phyloP scores from a whole-genome alignment of 1,139 yeast species.

The Candida smagusa region DNA sequence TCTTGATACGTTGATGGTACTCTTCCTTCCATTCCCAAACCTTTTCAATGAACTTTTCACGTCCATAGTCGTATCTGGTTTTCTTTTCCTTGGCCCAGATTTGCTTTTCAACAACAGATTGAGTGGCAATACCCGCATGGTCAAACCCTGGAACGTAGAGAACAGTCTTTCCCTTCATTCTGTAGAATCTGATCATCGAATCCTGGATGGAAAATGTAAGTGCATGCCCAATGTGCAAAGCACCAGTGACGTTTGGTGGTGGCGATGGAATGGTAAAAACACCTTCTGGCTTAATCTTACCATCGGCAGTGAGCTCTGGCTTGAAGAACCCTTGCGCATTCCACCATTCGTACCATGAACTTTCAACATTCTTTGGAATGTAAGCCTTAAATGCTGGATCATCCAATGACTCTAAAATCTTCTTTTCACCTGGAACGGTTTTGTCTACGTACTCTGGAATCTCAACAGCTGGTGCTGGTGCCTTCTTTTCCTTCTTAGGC shows the following conservation, averaged over 20 bases:
- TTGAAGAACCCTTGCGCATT: conserved; percentile 79
- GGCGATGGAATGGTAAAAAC: conserved; percentile 91
- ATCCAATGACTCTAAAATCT: conserved; percentile 75
- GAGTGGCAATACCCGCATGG: conserved; percentile 99
- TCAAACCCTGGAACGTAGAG: conserved; percentile 95
- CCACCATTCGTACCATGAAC: conserved; percentile 99
- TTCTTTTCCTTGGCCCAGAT: conserved; percentile 83
- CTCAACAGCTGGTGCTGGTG: conserved; percentile 66
- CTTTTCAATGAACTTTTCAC: conserved; percentile 81
- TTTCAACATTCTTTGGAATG: conserved; percentile 88
- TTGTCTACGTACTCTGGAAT: conserved; percentile 79
- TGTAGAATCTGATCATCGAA: conserved; percentile 84
- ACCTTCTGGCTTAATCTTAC: conserved; percentile 78
- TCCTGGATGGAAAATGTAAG: conserved; percentile 95
- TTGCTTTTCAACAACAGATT: conserved; percentile 96
- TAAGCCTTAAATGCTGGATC: conserved; percentile 94
- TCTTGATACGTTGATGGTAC: conserved; percentile 80
- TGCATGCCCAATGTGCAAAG: conserved; percentile 97
- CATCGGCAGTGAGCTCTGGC: conserved; percentile 78
- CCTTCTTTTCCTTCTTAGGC: conserved; percentile 67
- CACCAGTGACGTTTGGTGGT: conserved; percentile 99
- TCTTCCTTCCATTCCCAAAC: conserved; percentile 99
- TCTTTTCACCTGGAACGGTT: conserved; percentile 89
- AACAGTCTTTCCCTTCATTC: conserved; percentile 97
- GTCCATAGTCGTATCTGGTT: conserved; percentile 93